Base-by-base conservation (phyloP, 2,329 filamentous ascomycete species). In the Sphaerulina musiva region DNA sequence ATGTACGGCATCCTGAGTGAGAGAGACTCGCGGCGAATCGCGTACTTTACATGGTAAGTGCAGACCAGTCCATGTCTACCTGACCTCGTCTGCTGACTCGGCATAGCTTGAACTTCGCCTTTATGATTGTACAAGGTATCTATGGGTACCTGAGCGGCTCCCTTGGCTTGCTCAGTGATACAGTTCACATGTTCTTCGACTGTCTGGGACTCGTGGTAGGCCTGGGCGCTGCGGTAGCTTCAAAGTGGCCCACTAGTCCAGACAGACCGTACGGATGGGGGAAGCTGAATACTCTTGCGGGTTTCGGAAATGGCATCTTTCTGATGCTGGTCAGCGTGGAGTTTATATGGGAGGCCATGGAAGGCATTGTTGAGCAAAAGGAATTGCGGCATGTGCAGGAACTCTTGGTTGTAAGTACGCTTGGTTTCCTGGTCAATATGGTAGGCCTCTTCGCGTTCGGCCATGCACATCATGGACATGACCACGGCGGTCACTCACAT, bases 101-200 rank as follows among this genome's bases (percentile, higher is more conserved):
- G 12, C 6, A 14, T 67, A 95, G 89, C 58, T 80, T 98, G 52
- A 98, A 98, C 68, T 90, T 98, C 63, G 79, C 78, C 6, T 98
- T 98, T 70, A 98, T 98, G 93, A 75, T 87, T 34, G 83, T 98
- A 1, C 93, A 98, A 66, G 87, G 91, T 40, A 89, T 92, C 58
- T 98, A 98, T 67, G 93, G 93, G 46, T 95, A 93, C 64, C 74
- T 93, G 9, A 97, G 90, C 3, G 91, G 95, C 62, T 98, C 93
- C 0, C 76, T 98, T 4, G 93, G 93, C 2, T 78, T 98, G n/a
- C 81, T 98, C 14, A 95, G 90, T 62, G 93, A 98, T 72, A 97
- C 91, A 66, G 93, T 98, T 59, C 93, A 98, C 73, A 98, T 98
- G 93, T 92, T 98, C 66, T 97, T 98, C 65, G 93, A 98, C 72